Evolutionary conservation across 192 early-diverging fungal genomes (phyloP).

Genomic region (Dispira parvispora): DNA sequence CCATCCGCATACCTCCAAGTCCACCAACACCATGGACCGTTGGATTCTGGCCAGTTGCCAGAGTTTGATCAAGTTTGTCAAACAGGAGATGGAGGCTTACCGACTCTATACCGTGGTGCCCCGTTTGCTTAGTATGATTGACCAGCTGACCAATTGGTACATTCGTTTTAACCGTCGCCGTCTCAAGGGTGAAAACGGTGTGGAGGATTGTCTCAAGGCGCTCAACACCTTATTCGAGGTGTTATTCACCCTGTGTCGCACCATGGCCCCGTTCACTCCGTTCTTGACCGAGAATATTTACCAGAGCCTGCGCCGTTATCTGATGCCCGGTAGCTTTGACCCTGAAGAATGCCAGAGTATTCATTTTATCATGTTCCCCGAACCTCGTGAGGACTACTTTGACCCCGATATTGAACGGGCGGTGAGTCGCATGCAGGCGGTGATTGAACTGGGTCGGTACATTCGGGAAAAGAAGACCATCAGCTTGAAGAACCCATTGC

Average conservation of each 20-base stretch:
- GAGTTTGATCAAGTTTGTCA: slow-evolving; percentile 82
- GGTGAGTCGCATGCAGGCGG: slow-evolving; percentile 86
- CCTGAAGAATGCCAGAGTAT: slow-evolving; percentile 66
- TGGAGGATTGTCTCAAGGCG: slow-evolving; percentile 68
- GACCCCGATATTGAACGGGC: slow-evolving; percentile 87
- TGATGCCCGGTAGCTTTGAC: slow-evolving; percentile 34
- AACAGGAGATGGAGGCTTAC: slow-evolving; percentile 87
- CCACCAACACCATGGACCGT: slow-evolving; percentile 88
- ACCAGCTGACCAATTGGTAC: slow-evolving; percentile 97
- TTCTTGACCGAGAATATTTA: slow-evolving; percentile 97
- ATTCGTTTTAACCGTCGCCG: slow-evolving; percentile 95
- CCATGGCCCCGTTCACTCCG: slow-evolving; percentile 96
- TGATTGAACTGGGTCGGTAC: slow-evolving; percentile 87
- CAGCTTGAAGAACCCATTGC: slow-evolving; percentile 86
- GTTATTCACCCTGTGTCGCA: slow-evolving; percentile 68
- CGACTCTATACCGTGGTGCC: slow-evolving; percentile 97
- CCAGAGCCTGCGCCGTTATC: slow-evolving; percentile 69
- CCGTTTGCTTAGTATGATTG: slow-evolving; percentile 72
- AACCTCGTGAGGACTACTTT: slow-evolving; percentile 88
- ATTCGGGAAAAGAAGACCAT: slow-evolving; percentile 84
- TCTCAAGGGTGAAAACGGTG: slow-evolving; percentile 87
- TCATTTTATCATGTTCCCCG: slow-evolving; percentile 93
- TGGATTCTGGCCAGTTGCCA: slow-evolving; percentile 96
- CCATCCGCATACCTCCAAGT: slow-evolving; percentile 47
- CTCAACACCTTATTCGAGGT: slow-evolving; percentile 94